Evolutionary conservation across 805 yeast species (phyloP), one percentile per base, ranked within the genome.

Genomic region (Ogataea paradorogensis): DNA sequence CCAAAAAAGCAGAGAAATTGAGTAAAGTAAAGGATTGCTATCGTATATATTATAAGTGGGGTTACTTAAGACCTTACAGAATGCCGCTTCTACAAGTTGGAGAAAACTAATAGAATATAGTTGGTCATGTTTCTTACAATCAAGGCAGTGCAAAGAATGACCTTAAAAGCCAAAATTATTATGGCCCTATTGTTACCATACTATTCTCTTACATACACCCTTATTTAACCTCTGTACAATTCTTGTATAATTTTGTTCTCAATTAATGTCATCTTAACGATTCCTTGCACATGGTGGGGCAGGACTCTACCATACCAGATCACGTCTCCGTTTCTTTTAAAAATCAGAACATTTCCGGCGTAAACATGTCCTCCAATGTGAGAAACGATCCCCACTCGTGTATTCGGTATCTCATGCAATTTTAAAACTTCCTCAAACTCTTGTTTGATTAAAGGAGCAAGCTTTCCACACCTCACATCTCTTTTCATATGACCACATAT

Each of bases 331-430:
- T 62, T 56, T 9, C 57, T 59, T 33, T 67, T 67, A 46, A 80
- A 78, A 35, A 74, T 72, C 2, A 85, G 63, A 10, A 87, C 77
- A 53, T 87, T 87, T 0, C 95, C 95, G 1, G 96, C 95, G 60
- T 77, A 87, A 2, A 73, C 85, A 57, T 87, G 96, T 0, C 96
- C 96, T 1, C 95, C 95, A 28, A 87, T 68, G 58, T 87, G 96
- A 9, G 90, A 80, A 0, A 83, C 67, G 6, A 74, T 53, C 0
- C 87, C 89, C 24, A 81, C 43, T 14, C 52, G 40, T 7, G 50
- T 30, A 40, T 51, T 55, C 27, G 33, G 9, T 3, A 27, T 37
- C 9, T 43, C 42, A 14, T 34, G 30, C 26, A 63, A 42, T 30
- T 76, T 30, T 11, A 80, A 47, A 1, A 73, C 77, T 22, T 38